Evolutionary conservation across 169 alveolate genomes (phyloP), one percentile per base, ranked within the genome.

Genomic region (Plasmodium gallinaceum): DNA sequence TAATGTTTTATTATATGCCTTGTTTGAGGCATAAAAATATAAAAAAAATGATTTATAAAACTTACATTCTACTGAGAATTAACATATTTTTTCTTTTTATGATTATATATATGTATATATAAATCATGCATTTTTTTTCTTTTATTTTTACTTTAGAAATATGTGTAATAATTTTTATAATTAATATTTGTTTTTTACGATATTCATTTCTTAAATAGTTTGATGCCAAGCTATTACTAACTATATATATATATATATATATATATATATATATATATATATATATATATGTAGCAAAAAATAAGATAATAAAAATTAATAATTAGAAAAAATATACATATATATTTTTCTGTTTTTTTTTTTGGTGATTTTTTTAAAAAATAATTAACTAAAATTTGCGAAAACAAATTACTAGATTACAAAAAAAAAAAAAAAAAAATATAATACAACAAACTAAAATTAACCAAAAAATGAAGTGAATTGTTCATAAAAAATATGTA

Each of bases 1-100:
- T 39, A 86, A 72, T 66, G 92, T 69, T 14, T 48, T 86, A 57
- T 12, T 86, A 26, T 86, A 72, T 57, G 86, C 92, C 48, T 72
- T 86, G 75, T 72, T 71, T 73, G 92, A 86, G 62, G 91, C 91
- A 32, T 83, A 68, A 66, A 65, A 43, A 16, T 18, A 3, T 18
- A 18, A 54, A 54, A 9, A 54, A n/a, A 32, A 32, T 32, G 39
- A 32, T 32, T 32, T 32, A 32, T 32, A 32, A 32, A 32, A 32
- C 1, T 32, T 32, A 32, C 1, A 32, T 32, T 32, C 39, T 32
- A 32, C 4, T 32, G 4, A 32, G 1, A 1, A 32, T 32, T 32
- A 32, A 32, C 39, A 32, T 32, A 32, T 48, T 5, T 48, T 48
- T 48, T n/a, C 60, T 12, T 1, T 48, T 48, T 48, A 2, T n/a